Conservation (phyloP, 345 rosid genomes). For the Euclidium syriacum region DNA sequence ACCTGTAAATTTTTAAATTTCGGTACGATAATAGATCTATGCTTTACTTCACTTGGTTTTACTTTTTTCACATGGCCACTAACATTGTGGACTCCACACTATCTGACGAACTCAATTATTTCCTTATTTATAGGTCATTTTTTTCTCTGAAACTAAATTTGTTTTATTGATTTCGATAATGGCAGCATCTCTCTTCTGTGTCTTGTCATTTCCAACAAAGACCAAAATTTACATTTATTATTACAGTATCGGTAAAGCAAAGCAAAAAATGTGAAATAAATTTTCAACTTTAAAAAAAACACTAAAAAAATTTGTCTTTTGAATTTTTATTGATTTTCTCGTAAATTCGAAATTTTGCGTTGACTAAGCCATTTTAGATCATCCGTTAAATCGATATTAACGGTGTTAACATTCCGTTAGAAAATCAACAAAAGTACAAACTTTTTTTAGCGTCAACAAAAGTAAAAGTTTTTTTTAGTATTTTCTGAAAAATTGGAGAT, state of each 20-base stretch:
- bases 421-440: no score
- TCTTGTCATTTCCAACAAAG: slow-evolving; percentile 5
- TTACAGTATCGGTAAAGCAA: slow-evolving; percentile 17
- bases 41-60: neutral
- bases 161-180: neutral
- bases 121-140: neutral
- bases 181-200: neutral
- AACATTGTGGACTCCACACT: slow-evolving; percentile 3
- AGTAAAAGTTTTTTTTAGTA: no score
- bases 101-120: slow-evolving; percentile 4
- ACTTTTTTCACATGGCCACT: slow-evolving; percentile 13
- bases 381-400: no score
- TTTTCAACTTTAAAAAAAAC: no score
- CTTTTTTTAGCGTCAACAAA: no score
- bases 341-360: no score
- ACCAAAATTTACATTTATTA: neutral
- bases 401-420: no score
- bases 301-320: no score
- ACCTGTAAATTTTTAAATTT: neutral
- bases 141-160: neutral
- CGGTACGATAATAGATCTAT: neutral
- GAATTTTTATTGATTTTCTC: no score
- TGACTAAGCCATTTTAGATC: no score
- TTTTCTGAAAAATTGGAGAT: no score
- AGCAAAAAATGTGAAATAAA: no score